These are phyloP conservation scores for Coprinopsis strossmayeri DNA, from an alignment of 768 basidiomycete species.

Conservation along the genomic window DNA sequence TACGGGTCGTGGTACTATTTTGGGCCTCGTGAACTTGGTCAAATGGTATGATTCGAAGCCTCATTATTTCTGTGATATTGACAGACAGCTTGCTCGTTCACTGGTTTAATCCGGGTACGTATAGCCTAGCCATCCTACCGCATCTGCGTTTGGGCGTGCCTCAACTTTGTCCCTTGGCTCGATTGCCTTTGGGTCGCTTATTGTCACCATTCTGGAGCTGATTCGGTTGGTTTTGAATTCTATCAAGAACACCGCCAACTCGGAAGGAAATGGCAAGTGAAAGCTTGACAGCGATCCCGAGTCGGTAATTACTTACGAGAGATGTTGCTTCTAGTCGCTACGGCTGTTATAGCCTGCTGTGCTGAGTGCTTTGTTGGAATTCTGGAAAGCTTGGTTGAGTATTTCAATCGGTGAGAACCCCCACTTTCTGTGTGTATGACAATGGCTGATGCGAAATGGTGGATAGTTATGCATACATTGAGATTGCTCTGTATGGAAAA, in stretches of 20 bases:
- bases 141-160: conserved; percentile 65
- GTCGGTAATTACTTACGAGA: neutral
- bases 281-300: too few species aligned
- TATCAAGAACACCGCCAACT: conserved; percentile 50
- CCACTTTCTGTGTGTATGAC: neutral
- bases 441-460: neutral
- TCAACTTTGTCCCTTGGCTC: conserved; percentile 77
- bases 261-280: conserved; percentile 59
- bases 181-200: conserved; percentile 79
- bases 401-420: conserved; percentile 61
- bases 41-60: too few species aligned
- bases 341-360: conserved; percentile 70
- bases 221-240: conserved; percentile 54
- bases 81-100: neutral
- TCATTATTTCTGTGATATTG: too few species aligned
- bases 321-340: conserved; percentile 42
- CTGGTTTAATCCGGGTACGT: neutral
- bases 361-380: conserved; percentile 73
- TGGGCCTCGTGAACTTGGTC: conserved; percentile 58
- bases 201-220: conserved; percentile 75
- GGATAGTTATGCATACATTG: conserved; percentile 70
- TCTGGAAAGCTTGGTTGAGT: conserved; percentile 63
- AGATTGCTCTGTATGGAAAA: conserved; percentile 85
- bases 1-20: conserved; percentile 84
- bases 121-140: conserved; percentile 65